Evolutionary conservation across 352 stramenopile genomes (phyloP).

Genomic region (Phytophthora hibernalis): DNA sequence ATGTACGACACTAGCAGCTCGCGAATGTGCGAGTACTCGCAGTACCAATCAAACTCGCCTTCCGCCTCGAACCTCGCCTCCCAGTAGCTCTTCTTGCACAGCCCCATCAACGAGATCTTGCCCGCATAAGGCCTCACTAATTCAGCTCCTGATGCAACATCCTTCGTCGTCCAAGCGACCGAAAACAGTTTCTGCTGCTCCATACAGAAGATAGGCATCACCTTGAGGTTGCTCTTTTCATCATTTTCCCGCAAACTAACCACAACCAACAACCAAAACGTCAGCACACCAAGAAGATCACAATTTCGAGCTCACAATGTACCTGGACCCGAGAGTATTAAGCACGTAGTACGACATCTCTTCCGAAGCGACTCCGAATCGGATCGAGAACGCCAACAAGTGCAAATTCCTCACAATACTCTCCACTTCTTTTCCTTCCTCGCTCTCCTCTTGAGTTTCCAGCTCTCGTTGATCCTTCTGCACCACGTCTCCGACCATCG

Average conservation of each 20-base stretch:
- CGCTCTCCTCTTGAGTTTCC: conserved; percentile 22
- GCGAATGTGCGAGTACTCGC: conserved; percentile 53
- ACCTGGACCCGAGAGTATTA: conserved; percentile 49
- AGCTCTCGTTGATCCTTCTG: conserved; percentile 7
- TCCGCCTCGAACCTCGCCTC: conserved; percentile 57
- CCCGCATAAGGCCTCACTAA: conserved; percentile 52
- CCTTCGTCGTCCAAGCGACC: conserved; percentile 49
- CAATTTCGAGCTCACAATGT: neutral
- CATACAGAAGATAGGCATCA: conserved; percentile 60
- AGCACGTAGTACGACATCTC: conserved; percentile 68
- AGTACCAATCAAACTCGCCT: conserved; percentile 70
- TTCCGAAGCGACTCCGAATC: conserved; percentile 46
- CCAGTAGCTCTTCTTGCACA: conserved; percentile 71
- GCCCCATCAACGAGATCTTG: conserved; percentile 64
- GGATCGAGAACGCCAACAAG: conserved; percentile 56
- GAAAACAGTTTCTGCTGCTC: conserved; percentile 54
- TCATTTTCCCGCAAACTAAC: conserved; percentile 47
- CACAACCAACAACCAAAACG: conserved; percentile 3
- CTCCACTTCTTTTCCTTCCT: conserved; percentile 35
- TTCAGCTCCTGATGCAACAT: conserved; percentile 37
- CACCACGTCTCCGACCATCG: conserved; percentile 20
- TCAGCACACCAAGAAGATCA: conserved; percentile 3
- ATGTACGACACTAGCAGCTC: conserved; percentile 45
- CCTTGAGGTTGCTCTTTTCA: conserved; percentile 48
- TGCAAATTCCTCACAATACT: conserved; percentile 47